Evolutionary conservation across 2,329 filamentous ascomycete species (phyloP).

Genomic region (Dactylellina haptotyla): DNA sequence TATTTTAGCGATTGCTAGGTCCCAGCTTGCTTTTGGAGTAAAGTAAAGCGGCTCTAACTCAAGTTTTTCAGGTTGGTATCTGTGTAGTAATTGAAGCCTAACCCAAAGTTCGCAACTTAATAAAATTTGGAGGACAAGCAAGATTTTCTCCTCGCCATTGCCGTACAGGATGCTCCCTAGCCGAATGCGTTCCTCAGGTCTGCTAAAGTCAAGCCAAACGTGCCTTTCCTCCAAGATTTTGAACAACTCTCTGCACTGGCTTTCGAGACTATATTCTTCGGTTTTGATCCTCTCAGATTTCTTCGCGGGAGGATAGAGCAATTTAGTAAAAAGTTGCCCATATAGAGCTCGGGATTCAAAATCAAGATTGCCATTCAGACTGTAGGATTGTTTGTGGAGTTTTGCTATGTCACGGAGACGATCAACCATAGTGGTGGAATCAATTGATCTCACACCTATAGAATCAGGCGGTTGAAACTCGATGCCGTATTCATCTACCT

Average conservation of each 20-base stretch:
- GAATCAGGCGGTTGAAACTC: constrained; percentile 50
- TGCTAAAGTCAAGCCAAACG: constrained; percentile 78
- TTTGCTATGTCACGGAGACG: constrained; percentile 46
- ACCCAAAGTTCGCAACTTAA: constrained; percentile 74
- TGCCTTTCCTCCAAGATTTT: constrained; percentile 73
- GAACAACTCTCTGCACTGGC: constrained; percentile 76
- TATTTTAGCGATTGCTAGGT: constrained; percentile 71
- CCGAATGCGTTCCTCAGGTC: constrained; percentile 78
- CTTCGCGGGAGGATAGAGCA: constrained; percentile 61
- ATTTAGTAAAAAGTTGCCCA: constrained; percentile 62
- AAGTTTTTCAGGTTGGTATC: constrained; percentile 70
- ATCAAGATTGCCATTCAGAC: constrained; percentile 23
- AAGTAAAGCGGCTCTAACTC: constrained; percentile 66
- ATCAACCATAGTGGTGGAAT: constrained; percentile 46
- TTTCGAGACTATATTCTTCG: constrained; percentile 72
- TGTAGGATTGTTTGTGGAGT: constrained; percentile 21
- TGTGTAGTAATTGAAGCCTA: constrained; percentile 65
- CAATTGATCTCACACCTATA: constrained; percentile 43
- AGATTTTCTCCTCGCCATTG: constrained; percentile 72
- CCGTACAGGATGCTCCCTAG: constrained; percentile 76
- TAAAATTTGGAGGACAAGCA: constrained; percentile 74
- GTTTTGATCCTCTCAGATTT: constrained; percentile 68
- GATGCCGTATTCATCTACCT: constrained; percentile 55
- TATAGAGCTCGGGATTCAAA: constrained; percentile 58
- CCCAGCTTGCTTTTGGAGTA: constrained; percentile 74